Base-by-base conservation (phyloP, 768 basidiomycete genomes). In the Grammothele lineata region DNA sequence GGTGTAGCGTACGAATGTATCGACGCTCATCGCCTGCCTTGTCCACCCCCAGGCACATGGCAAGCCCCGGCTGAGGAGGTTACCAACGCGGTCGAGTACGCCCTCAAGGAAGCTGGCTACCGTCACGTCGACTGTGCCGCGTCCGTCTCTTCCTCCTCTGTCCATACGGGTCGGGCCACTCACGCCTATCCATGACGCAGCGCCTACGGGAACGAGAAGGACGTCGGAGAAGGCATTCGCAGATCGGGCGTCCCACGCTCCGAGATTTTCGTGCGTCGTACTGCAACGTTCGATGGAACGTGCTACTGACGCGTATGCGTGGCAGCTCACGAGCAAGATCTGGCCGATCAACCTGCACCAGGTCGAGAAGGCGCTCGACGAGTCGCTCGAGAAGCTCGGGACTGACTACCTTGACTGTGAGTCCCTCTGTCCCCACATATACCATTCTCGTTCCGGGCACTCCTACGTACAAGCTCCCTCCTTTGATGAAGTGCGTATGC, bases 351-450 rank as follows among this genome's bases (percentile, higher is more conserved):
- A 76, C 62, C 88, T 90, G 62, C 66, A 71, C 40, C 75, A 81
- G 36, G 87, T 87, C 25, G 87, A 88, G 58, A 78, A 83, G 53
- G 75, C 78, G 47, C 75, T 94, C 11, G 80, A 92, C 61, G 73
- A 83, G 59, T 83, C 87, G 14, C 80, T 94, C 12, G 74, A 78
- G 19, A 81, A 81, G 58, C 80, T 95, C 25, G 89, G 85, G n/a
- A 78, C 77, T 25, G 83, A 90, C 69, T 93, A 93, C 66, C 76
- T 94, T 21, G 92, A 94, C 50, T 70, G 86, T 83, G 58, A 63
- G 75, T 70, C 53, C 17, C 21, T n/a, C 19, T 57, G 50, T 10
- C 14, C 2, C 12, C 30, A 15, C 24, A 7, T 7, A 11, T 48
- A n/a, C n/a, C n/a, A n/a, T n/a, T n/a, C n/a, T n/a, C n/a, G n/a